These are phyloP conservation scores for Zalaria obscura DNA, from an alignment of 2,329 filamentous ascomycete species.

Conservation along the genomic window DNA sequence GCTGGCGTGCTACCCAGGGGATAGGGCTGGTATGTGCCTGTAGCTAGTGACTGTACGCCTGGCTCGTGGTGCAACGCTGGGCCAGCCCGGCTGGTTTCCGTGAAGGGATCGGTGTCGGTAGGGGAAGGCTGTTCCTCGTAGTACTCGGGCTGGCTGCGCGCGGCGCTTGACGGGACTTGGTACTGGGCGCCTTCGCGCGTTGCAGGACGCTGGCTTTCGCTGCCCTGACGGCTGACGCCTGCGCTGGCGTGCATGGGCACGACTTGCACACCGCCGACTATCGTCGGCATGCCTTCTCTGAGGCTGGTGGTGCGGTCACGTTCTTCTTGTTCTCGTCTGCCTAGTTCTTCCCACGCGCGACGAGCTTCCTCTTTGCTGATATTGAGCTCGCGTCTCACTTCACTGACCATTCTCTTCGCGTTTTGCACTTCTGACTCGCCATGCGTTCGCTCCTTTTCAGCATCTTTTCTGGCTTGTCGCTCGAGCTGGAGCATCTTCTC, in stretches of 20 bases:
- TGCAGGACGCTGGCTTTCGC: conserved; percentile 26
- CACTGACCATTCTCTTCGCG: conserved; percentile 64
- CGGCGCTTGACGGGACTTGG: conserved; percentile 1
- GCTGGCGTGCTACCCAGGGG: conserved; percentile 8
- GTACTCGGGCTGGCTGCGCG: conserved; percentile 17
- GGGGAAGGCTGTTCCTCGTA: conserved; percentile 38
- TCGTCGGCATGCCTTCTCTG: conserved; percentile 71
- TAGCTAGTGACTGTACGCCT: conserved; percentile 18
- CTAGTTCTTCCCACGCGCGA: conserved; percentile 92
- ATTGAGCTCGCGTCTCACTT: conserved; percentile 82
- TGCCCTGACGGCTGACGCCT: conserved; percentile 33
- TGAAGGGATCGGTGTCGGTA: conserved; percentile 49
- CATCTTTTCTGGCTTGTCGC: conserved; percentile 52
- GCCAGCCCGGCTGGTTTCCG: conserved; percentile 29
- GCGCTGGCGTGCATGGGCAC: conserved; percentile 72
- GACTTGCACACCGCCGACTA: conserved; percentile 87
- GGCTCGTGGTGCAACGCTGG: conserved; percentile 21
- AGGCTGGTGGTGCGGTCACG: conserved; percentile 75
- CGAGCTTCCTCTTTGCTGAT: conserved; percentile 95
- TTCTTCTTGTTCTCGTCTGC: conserved; percentile 83
- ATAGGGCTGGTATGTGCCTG: conserved; percentile 17
- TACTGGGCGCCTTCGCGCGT: conserved; percentile 9
- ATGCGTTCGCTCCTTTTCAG: conserved; percentile 50
- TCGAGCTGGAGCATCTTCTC: conserved; percentile 63
- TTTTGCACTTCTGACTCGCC: conserved; percentile 54